Evolutionary conservation across 495 filamentous ascomycete genomes (phyloP), one percentile per base, ranked within the genome.

Genomic region (Glutinoglossum americanum): DNA sequence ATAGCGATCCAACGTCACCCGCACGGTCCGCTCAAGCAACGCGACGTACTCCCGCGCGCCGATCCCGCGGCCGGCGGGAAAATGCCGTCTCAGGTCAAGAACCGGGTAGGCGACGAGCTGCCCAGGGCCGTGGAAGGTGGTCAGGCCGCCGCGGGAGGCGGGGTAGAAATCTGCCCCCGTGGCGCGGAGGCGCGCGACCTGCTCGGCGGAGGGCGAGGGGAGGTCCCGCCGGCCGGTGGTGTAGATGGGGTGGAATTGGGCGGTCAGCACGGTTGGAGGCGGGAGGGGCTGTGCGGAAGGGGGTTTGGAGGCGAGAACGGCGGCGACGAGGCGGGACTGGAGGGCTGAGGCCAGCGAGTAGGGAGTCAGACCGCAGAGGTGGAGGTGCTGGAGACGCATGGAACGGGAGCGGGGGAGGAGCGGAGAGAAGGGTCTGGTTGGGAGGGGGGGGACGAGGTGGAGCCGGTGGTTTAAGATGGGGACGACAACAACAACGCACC

Each of bases 51-150:
- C 78, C 17, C 85, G 71, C 25, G 78, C 72, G 19, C 66, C 70
- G 30, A 78, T 69, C 35, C 67, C 59, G 23, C 57, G 30, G 11
- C 23, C 30, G 0, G 81, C 30, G 0, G 81, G 61, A 0, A 69
- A 69, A 28, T 83, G 73, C 0, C 69, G 63, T n/a, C 71, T 69
- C 19, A 96, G 73, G 64, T 94, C 86, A 23, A 92, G 68, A 41
- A 97, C 79, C 15, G 90, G 86, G 68, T 94, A 98, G 13, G 87
- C 81, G 26, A 95, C 85, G 59, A 90, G 70, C 66, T 98, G 92
- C 0, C 92, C 92, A 0, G 92, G 92, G 0, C 92, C 92, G 65
- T 98, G 92, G 72, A 94, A 98, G 4, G 92, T 97, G 0, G 85
- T 89, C 59, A 92, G 85, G 0, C 92, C 92, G 61, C 92, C 92